A percentile compares a stretch with the other conserved stretches of the same genome.
These are phyloP conservation scores for Umbelopsis isabellina DNA, from an alignment of 192 early-diverging fungal genomes.

Conservation along the genomic window DNA sequence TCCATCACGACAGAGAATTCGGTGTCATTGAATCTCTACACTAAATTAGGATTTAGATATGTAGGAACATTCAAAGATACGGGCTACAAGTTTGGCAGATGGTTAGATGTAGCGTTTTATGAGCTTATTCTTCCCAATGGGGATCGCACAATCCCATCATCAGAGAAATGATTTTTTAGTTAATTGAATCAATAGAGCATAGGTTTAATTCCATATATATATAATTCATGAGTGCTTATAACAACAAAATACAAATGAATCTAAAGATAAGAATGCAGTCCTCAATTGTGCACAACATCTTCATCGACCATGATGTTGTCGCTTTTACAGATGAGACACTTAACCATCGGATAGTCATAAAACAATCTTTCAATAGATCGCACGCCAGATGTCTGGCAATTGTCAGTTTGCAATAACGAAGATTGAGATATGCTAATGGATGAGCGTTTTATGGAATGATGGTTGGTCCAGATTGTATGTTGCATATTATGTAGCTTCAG, in stretches of 20 bases:
- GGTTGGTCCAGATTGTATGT: no score
- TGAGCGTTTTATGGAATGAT: no score
- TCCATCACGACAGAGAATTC: conserved; percentile 53
- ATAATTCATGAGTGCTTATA: background rate
- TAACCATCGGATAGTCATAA: no score
- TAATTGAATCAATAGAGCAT: background rate
- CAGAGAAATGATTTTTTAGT: background rate
- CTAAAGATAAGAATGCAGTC: no score
- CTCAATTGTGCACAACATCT: no score
- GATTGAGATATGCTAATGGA: no score
- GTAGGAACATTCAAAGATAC: conserved; percentile 53
- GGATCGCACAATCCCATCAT: background rate
- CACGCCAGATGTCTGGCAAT: no score
- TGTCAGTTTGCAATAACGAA: no score
- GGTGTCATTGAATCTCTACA: conserved; percentile 39
- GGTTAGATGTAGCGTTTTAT: conserved; percentile 54
- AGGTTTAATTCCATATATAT: background rate
- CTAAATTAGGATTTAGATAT: conserved; percentile 46
- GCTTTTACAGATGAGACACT: background rate
- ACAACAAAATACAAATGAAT: no score
- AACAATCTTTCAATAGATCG: no score
- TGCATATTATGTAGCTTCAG: background rate
- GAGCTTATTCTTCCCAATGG: conserved; percentile 38
- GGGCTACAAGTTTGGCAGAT: conserved; percentile 61
- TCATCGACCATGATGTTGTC: background rate